Evolutionary conservation across 2,329 filamentous ascomycete genomes (phyloP), one percentile per base, ranked within the genome.

Genomic region (Pseudocercospora cruenta): DNA sequence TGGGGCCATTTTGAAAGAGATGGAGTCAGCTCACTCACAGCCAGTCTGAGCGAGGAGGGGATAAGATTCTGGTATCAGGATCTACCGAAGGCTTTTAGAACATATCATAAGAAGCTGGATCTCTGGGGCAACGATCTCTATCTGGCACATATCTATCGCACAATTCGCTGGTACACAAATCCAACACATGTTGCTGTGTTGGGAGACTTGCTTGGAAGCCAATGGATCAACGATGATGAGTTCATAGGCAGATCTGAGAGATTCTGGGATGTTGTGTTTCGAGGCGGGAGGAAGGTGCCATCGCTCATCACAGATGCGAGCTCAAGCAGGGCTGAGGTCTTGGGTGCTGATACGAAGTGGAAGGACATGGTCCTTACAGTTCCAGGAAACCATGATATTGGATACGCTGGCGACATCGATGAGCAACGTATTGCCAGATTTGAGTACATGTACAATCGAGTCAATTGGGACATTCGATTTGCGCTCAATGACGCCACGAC

Each of bases 121-220:
- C 86, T 97, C 1, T 87, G 93, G 74, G 95, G 95, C 3, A 99
- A 99, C 79, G 95, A 99, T 80, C 92, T 89, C 75, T 99, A 98
- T 79, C 86, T 99, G 33, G 92, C 91, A 21, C 95, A 99, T 78
- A 93, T 97, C 65, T 97, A 96, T 79, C 87, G 92, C 16, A 91
- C 89, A 0, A 80, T 97, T 58, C 85, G 87, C 71, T 96, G 93
- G 92, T 96, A 91, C 90, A 87, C 91, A 0, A 81, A 83, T 16
- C 95, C 95, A 8, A 96, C 92, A 0, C 95, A 99, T 77, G 88
- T 95, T 21, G 89, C 91, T 0, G 93, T 98, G 0, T 83, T 99
- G 3, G 95, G 95, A 2, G 95, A 99, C 77, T 82, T 99, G 65
- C 82, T 99, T 9, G 95, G 95, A 9, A 97, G 93, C 74, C 95